These are phyloP conservation scores for Panaeolus papilionaceus DNA, from an alignment of 768 basidiomycete species.

Conservation along the genomic window DNA sequence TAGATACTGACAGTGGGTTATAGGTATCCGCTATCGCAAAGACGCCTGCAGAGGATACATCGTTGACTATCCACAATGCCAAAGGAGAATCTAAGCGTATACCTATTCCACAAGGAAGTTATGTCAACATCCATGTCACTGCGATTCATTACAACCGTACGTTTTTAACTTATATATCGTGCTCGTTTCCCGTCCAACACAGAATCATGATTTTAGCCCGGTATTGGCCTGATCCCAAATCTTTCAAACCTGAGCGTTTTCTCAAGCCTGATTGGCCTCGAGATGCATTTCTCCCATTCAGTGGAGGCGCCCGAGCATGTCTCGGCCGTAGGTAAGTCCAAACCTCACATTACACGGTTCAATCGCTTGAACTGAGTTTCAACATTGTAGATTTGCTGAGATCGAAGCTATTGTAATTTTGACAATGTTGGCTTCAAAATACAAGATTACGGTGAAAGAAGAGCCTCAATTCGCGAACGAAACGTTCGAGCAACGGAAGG, in stretches of 20 bases:
- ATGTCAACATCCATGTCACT: conserved; percentile 34
- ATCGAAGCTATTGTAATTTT: conserved; percentile 11
- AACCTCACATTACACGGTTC: neutral
- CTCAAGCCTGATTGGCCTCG: conserved; percentile 24
- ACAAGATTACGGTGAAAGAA: neutral
- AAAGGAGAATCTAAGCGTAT: conserved; percentile 34
- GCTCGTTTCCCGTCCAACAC: too few relatives aligned
- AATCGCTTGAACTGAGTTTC: too few relatives aligned
- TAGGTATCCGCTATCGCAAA: conserved; percentile 43
- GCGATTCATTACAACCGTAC: conserved; percentile 52
- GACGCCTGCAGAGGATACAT: conserved; percentile 42
- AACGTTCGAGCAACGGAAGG: conserved; percentile 18
- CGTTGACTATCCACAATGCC: conserved; percentile 31
- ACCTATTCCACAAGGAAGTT: conserved; percentile 36
- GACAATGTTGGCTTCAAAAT: conserved; percentile 13
- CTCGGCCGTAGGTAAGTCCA: conserved; percentile 30
- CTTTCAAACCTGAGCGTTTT: conserved; percentile 39
- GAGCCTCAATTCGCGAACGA: conserved; percentile 41
- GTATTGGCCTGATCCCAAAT: conserved; percentile 54
- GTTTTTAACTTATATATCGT: neutral
- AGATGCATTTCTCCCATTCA: conserved; percentile 63
- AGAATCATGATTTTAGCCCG: conserved; percentile 38
- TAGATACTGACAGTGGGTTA: neutral
- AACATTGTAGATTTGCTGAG: conserved; percentile 11
- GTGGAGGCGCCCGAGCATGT: conserved; percentile 35